Evolutionary conservation across 2,329 filamentous ascomycete genomes (phyloP).

Genomic region (Colletotrichum sp.): DNA sequence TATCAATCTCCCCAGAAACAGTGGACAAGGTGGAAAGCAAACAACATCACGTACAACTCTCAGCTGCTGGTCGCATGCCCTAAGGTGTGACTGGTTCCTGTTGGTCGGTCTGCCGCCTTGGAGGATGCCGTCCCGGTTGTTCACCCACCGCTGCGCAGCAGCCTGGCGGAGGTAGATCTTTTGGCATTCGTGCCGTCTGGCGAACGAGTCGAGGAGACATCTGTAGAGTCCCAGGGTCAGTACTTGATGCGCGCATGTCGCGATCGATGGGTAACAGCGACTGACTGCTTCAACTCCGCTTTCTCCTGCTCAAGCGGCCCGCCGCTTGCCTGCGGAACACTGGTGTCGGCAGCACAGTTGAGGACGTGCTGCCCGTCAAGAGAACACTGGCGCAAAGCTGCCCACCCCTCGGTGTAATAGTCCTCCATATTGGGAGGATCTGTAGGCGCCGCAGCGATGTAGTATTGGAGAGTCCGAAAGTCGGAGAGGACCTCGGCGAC

Average conservation of each 20-base stretch:
- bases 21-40: not conserved
- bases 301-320: constrained; percentile 65
- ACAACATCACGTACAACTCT: constrained; percentile 53
- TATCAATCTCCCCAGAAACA: not conserved
- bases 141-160: constrained; percentile 65
- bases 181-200: constrained; percentile 66
- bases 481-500: constrained; percentile 67
- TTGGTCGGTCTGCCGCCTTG: constrained; percentile 54
- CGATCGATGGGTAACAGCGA: constrained; percentile 16
- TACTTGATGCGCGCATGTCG: not conserved
- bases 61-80: constrained; percentile 61
- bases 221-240: constrained; percentile 34
- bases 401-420: constrained; percentile 69
- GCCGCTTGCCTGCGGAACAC: constrained; percentile 57
- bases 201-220: constrained; percentile 63
- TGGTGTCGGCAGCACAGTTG: constrained; percentile 67
- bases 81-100: constrained; percentile 52
- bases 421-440: constrained; percentile 61
- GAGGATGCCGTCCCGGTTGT: constrained; percentile 57
- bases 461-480: constrained; percentile 66
- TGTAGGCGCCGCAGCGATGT: constrained; percentile 61
- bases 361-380: constrained; percentile 69
- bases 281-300: constrained; percentile 67
- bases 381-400: constrained; percentile 64
- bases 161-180: constrained; percentile 68